phyloP scores from a whole-genome alignment of 192 early-diverging fungal species.

The Gonapodya prolifera region DNA sequence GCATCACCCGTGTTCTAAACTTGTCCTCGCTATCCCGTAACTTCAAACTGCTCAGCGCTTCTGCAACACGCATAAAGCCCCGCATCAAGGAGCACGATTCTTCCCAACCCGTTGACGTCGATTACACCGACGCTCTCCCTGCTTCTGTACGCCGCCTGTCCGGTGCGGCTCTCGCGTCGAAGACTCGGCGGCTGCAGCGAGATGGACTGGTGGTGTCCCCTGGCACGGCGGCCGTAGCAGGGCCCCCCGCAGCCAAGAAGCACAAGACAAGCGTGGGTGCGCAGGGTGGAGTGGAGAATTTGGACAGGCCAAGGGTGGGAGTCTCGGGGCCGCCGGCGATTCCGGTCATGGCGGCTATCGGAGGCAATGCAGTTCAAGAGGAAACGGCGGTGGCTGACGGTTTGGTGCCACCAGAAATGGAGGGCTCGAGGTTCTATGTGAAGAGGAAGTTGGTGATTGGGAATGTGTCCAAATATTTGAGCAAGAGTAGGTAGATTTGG shows the following conservation, averaged over 20 bases:
- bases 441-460: slow-evolving; percentile 52
- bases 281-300: neutral
- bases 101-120: neutral
- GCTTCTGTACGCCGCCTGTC: neutral
- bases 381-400: neutral
- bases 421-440: slow-evolving; percentile 61
- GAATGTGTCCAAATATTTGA: slow-evolving; percentile 59
- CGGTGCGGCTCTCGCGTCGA: neutral
- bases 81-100: neutral
- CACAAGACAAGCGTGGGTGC: too few species aligned
- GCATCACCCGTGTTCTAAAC: neutral
- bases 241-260: too few species aligned
- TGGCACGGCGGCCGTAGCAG: too few species aligned
- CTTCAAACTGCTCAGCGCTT: too few species aligned
- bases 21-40: neutral
- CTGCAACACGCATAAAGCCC: too few species aligned
- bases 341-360: neutral
- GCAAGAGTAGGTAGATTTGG: slow-evolving; percentile 1
- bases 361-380: neutral
- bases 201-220: neutral
- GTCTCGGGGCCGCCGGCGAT: neutral
- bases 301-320: neutral
- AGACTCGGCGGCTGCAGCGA: neutral
- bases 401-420: neutral
- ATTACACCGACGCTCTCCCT: neutral